Base-by-base conservation (phyloP, 768 basidiomycete genomes). In the Lactifluus echinatus region DNA sequence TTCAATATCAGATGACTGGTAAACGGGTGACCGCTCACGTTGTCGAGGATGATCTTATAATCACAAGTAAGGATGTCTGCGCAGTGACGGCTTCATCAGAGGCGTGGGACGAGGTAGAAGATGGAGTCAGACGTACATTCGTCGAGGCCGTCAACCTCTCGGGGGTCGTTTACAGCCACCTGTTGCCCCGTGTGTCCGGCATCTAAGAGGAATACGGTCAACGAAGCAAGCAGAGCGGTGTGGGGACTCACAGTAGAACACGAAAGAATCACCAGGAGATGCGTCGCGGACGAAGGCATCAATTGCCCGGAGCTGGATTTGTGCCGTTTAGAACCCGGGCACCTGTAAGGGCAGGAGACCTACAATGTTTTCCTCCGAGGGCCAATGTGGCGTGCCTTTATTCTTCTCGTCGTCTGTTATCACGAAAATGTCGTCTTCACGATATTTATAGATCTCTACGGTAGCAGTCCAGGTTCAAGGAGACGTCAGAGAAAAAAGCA, bases 211-310 rank as follows among this genome's bases (percentile, higher is more conserved):
- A 1, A 28, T 0, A 34, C 4, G 23, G 26, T 34, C 15, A 36
- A 43, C n/a, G 36, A 49, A n/a, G 19, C 11, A 15, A 15, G 26
- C 8, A 15, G 26, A 4, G 21, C 12, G 14, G n/a, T n/a, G n/a
- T n/a, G n/a, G 23, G 10, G 21, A 34, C 60, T 19, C 33, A 65
- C 65, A 66, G n/a, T 53, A 53, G 28, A 65, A 60, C 12, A 66
- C 56, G 10, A 66, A 60, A 2, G 28, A 28, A 39, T 66, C 65
- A 3, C 52, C 50, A 2, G 53, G 51, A 8, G 28, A 53, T 3
- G 60, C 60, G 17, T 24, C 54, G 3, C 51, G 33, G 0, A 66
- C 65, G 29, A 65, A 40, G 15, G 21, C 23, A 8, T 50, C 19
- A 39, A 66, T 56, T n/a, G 61, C 57, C 10, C 21, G 29, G 6